Percentiles rank a stretch among this genome's conserved stretches.
These are phyloP conservation scores for Fistulinella prunicolor DNA, from an alignment of 768 basidiomycete genomes.

Conservation along the genomic window DNA sequence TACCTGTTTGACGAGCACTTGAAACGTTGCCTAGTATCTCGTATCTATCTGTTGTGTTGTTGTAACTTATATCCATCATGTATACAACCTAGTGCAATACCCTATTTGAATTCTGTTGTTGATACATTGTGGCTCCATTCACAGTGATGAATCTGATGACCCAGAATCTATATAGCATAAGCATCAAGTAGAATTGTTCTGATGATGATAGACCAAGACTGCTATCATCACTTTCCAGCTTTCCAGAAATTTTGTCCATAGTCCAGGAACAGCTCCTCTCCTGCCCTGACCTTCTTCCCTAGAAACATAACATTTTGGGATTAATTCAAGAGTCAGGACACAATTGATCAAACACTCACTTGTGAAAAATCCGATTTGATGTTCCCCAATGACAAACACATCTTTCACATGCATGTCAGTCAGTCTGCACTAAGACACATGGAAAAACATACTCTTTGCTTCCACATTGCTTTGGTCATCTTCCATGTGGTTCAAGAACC, in stretches of 20 bases:
- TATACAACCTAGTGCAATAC: background rate
- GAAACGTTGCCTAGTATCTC: background rate
- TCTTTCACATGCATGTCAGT: constrained; percentile 5
- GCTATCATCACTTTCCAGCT: too few species aligned
- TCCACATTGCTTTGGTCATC: constrained; percentile 13
- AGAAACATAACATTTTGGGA: background rate
- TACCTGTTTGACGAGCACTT: constrained; percentile 22
- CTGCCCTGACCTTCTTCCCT: constrained; percentile 27
- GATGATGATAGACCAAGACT: too few species aligned
- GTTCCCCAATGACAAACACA: constrained; percentile 32
- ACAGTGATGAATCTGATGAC: too few species aligned
- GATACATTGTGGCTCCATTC: background rate
- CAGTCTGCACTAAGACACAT: background rate
- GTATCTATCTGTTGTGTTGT: background rate
- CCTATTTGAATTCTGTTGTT: background rate
- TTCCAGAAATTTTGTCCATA: constrained; percentile 35
- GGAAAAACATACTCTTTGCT: constrained; percentile 25
- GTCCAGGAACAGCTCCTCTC: constrained; percentile 35
- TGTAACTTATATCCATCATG: background rate
- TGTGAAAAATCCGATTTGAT: constrained; percentile 36
- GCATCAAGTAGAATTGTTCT: too few species aligned
- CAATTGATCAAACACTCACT: constrained; percentile 26
- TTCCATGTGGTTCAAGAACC: constrained; percentile 41
- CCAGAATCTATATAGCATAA: too few species aligned
- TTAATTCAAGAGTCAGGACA: background rate